A percentile compares a stretch with the other conserved stretches of the same genome.
Evolutionary conservation across 495 filamentous ascomycete species (phyloP).

Genomic region (Talaromyces ruber): DNA sequence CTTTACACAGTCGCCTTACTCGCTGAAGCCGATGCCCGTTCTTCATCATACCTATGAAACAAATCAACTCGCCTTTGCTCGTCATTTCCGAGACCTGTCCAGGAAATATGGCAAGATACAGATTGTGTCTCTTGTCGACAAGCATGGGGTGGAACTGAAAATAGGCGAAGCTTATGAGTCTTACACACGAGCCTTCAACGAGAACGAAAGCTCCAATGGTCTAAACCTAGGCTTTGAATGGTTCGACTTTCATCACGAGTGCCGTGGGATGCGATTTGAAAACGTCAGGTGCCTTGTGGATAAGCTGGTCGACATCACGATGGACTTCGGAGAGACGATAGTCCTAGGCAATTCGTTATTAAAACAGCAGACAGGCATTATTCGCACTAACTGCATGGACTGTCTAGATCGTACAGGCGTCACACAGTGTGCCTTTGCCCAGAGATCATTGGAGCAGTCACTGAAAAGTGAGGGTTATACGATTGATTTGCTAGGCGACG

Average conservation of each 20-base stretch:
- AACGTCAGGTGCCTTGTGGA: conserved; percentile 76
- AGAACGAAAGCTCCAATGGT: conserved; percentile 45
- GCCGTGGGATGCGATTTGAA: conserved; percentile 94
- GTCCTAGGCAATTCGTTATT: conserved; percentile 41
- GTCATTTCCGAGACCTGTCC: conserved; percentile 63
- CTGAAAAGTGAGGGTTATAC: conserved; percentile 65
- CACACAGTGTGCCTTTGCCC: conserved; percentile 78
- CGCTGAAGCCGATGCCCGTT: conserved; percentile 78
- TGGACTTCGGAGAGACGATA: conserved; percentile 55
- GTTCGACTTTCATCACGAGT: conserved; percentile 92
- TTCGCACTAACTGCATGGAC: conserved; percentile 96
- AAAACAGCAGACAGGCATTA: conserved; percentile 58
- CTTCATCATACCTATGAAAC: conserved; percentile 66
- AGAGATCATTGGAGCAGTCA: conserved; percentile 66
- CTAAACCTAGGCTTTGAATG: conserved; percentile 67
- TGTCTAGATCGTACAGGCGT: conserved; percentile 92
- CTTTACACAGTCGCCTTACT: conserved; percentile 89
- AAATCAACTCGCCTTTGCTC: conserved; percentile 68
- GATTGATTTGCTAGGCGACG: conserved; percentile 59
- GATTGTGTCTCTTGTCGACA: conserved; percentile 79
- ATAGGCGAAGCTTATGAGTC: conserved; percentile 71
- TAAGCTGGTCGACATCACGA: conserved; percentile 53
- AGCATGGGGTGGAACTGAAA: conserved; percentile 66
- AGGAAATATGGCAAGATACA: conserved; percentile 67
- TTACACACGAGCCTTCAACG: conserved; percentile 52